These are phyloP conservation scores for Neurospora africana DNA, from an alignment of 495 filamentous ascomycete genomes.

Conservation along the genomic window DNA sequence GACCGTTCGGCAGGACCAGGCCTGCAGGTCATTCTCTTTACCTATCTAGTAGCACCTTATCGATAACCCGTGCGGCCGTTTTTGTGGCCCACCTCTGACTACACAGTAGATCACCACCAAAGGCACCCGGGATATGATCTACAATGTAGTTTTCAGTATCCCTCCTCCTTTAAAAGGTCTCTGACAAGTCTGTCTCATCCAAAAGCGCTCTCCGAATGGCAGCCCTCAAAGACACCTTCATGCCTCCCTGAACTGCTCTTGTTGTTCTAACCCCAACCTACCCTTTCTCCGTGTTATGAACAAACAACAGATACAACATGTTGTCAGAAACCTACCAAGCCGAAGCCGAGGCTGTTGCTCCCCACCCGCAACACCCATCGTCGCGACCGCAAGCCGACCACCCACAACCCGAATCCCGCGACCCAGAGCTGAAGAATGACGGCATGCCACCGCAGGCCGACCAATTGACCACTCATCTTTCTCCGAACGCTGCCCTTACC, in stretches of 20 bases:
- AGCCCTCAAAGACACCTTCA: conserved; percentile 9
- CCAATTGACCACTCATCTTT: background rate
- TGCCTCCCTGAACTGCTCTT: conserved; percentile 13
- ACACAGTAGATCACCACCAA: background rate
- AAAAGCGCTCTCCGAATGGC: conserved; percentile 14
- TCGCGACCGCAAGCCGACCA: background rate
- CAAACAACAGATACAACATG: conserved; percentile 9
- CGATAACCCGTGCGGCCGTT: conserved; percentile 9
- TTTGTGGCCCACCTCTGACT: conserved; percentile 7
- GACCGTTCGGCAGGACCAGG: background rate
- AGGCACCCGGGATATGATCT: conserved; percentile 27
- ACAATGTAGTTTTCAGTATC: conserved; percentile 32
- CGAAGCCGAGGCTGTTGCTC: conserved; percentile 9
- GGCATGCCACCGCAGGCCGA: background rate
- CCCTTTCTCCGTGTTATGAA: background rate
- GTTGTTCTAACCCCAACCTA: background rate
- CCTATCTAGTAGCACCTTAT: conserved; percentile 4
- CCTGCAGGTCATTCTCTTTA: background rate
- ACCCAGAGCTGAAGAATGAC: background rate
- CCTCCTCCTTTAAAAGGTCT: conserved; percentile 14
- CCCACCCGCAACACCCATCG: background rate
- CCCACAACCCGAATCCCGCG: background rate
- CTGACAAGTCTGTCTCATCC: conserved; percentile 7
- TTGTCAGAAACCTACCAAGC: conserved; percentile 20
- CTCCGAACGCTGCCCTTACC: background rate